Base-by-base conservation (phyloP, 441 rosid genomes). In the Macaranga tanarius region DNA sequence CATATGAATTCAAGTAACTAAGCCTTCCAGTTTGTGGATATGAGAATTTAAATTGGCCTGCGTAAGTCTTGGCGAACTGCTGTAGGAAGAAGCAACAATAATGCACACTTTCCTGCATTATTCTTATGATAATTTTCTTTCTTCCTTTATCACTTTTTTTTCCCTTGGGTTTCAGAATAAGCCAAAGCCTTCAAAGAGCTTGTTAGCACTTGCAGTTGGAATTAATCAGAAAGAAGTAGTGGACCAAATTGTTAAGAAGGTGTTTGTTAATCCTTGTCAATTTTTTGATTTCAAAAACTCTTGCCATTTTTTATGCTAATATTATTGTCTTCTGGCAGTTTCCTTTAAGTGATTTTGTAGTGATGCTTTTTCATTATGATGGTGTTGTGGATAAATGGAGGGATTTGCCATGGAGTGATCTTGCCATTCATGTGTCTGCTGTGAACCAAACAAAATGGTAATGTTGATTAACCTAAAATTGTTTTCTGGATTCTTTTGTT, bases 361-460 rank as follows among this genome's bases (percentile, higher is more conserved):
- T 89, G 75, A 92, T 92, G 97, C 83, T 92, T 74, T 94, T 94
- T 74, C 99, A 94, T 77, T 92, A 92, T 50, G 97, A 94, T 65
- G 95, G 92, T 26, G 31, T 68, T 15, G 92, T 94, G 77, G 90
- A 92, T 76, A 81, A 82, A 44, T 94, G 97, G 97, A 88, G 75
- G 58, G 86, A 86, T 78, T 80, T 89, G 56, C 80, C 86, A 45
- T 94, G 99, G 99, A 90, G 89, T 79, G 78, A 79, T 62, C 82
- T 59, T 57, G 91, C 86, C 64, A 82, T 94, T 65, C 97, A 94
- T 71, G 76, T 94, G 10, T 86, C 95, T 73, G 97, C 91, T 23
- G 75, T 80, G 50, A 90, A 90, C 80, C 99, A 94, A 84, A 90
- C 97, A 59, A 94, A 94, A 80, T 94, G 99, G 99, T 93, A 64